Percentiles rank a stretch among this genome's conserved stretches.
These are phyloP conservation scores for Usnea hakonensis DNA, from an alignment of 495 filamentous ascomycete species.

Conservation along the genomic window DNA sequence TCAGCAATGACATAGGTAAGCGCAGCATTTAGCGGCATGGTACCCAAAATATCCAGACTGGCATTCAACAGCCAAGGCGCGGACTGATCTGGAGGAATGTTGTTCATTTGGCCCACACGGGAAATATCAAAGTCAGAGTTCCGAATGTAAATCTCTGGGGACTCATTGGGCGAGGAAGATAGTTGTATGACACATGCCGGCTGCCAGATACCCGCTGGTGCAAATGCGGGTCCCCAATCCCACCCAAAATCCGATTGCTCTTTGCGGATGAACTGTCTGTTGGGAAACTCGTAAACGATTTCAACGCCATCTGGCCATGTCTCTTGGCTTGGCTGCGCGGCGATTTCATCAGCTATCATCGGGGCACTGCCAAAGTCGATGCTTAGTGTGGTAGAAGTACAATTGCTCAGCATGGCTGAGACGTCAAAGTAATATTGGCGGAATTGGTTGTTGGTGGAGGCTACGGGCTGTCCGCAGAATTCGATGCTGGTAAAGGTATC, in stretches of 20 bases:
- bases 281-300: conserved; percentile 44
- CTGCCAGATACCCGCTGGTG: conserved; percentile 60
- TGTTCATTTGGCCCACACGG: conserved; percentile 52
- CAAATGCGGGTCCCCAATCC: conserved; percentile 64
- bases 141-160: conserved; percentile 42
- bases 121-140: conserved; percentile 57
- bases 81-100: conserved; percentile 51
- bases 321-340: conserved; percentile 46
- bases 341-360: conserved; percentile 46
- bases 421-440: conserved; percentile 64
- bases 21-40: conserved; percentile 38
- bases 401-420: conserved; percentile 41
- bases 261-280: conserved; percentile 59
- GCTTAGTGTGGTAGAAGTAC: conserved; percentile 37
- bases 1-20: conserved; percentile 51
- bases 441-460: conserved; percentile 62
- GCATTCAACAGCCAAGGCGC: conserved; percentile 63
- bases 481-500: conserved; percentile 58
- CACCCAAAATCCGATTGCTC: conserved; percentile 65
- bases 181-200: conserved; percentile 54
- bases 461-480: conserved; percentile 54
- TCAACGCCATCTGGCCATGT: conserved; percentile 45
- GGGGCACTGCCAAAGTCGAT: conserved; percentile 53
- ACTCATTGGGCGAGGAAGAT: conserved; percentile 9
- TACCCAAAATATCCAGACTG: conserved; percentile 55